A percentile compares a stretch with the other conserved stretches of the same genome.
These are phyloP conservation scores for Closterium sp. DNA, from an alignment of 139 green algal genomes.

Conservation along the genomic window DNA sequence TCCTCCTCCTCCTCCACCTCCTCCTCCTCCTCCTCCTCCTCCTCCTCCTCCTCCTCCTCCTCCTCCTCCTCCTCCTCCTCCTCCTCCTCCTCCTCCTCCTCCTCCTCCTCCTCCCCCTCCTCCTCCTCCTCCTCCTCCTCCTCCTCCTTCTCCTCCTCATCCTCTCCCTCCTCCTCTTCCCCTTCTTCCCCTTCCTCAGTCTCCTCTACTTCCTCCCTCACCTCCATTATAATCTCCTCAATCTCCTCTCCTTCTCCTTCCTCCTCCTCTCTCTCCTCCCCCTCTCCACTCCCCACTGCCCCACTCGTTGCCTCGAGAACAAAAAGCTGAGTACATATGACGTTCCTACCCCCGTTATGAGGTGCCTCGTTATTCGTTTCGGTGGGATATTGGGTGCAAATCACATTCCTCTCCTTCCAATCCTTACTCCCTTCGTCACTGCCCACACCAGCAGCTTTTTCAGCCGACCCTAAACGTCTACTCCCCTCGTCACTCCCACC, in stretches of 20 bases:
- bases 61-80: too few species aligned
- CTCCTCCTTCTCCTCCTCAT: background rate
- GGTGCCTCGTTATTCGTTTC: background rate
- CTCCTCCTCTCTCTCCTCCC: background rate
- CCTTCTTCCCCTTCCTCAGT: background rate
- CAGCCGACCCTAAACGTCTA: background rate
- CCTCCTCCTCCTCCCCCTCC: background rate
- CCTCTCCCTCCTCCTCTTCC: background rate
- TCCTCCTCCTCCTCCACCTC: too few species aligned
- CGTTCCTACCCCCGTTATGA: background rate
- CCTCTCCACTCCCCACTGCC: background rate
- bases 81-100: too few species aligned
- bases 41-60: too few species aligned
- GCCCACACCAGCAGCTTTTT: background rate
- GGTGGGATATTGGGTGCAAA: background rate
- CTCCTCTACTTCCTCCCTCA: background rate
- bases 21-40: too few species aligned
- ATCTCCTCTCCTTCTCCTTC: background rate
- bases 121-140: background rate
- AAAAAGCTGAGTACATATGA: background rate
- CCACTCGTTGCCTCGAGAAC: background rate
- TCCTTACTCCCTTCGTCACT: background rate
- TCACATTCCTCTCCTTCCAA: background rate
- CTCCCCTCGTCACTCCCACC: background rate
- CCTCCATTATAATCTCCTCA: background rate